Percentiles rank a stretch among this genome's conserved stretches.
phyloP scores from a whole-genome alignment of 2,329 filamentous ascomycete species.

The Dothistroma pini region DNA sequence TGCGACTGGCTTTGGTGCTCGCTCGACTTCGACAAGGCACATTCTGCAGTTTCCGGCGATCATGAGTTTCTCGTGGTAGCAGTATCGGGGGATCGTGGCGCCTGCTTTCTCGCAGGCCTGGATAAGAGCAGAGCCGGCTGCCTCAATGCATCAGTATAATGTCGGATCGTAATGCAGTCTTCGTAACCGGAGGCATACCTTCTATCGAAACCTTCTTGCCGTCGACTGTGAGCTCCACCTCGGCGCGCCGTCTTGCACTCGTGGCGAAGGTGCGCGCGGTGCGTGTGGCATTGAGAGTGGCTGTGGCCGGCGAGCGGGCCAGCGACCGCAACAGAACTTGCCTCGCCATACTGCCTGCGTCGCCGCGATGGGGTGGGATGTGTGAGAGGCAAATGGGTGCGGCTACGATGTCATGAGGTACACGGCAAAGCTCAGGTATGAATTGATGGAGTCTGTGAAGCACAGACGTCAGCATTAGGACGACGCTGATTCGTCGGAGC shows the following conservation, averaged over 20 bases:
- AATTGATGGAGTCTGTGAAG: not conserved
- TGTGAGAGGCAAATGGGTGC: constrained; percentile 17
- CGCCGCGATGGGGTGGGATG: constrained; percentile 7
- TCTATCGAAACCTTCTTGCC: constrained; percentile 98
- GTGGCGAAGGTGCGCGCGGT: constrained; percentile 77
- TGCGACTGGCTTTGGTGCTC: constrained; percentile 91
- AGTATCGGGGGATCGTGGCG: constrained; percentile 89
- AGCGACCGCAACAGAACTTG: constrained; percentile 62
- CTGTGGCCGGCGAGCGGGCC: constrained; percentile 52
- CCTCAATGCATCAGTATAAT: constrained; percentile 27
- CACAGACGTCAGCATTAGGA: not conserved
- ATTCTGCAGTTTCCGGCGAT: constrained; percentile 99
- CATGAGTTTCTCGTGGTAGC: constrained; percentile 99
- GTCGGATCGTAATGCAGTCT: not conserved
- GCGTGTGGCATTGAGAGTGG: constrained; percentile 34
- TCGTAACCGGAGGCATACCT: constrained; percentile 55
- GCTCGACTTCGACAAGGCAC: constrained; percentile 98
- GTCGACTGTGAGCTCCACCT: constrained; percentile 95
- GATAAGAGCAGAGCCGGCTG: constrained; percentile 94
- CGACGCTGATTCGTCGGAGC: not conserved
- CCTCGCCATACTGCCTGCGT: constrained; percentile 54
- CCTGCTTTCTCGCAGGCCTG: constrained; percentile 99
- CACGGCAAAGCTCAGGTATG: not conserved
- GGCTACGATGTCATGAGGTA: constrained; percentile 1
- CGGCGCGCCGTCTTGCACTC: constrained; percentile 72